Evolutionary conservation across 2,329 filamentous ascomycete species (phyloP).

Genomic region (Nemania serpens): DNA sequence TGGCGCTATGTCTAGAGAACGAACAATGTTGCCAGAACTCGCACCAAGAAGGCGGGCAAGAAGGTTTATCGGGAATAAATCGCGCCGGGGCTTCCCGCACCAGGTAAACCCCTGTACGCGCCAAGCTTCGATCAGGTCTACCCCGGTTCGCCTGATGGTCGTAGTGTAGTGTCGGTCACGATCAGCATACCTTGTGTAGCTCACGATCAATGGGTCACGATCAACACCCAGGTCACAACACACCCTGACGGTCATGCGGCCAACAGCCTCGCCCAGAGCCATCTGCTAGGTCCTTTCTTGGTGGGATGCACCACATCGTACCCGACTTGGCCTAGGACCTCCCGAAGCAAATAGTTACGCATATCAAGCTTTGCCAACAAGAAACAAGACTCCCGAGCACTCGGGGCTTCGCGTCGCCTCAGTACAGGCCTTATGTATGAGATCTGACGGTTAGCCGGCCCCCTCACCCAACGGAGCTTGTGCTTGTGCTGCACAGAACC

Average conservation of each 20-base stretch:
- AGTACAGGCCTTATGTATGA: not conserved
- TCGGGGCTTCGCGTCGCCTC: too few species aligned
- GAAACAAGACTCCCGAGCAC: not conserved
- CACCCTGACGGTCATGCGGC: not conserved
- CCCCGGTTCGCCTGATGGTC: too few species aligned
- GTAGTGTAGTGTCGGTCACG: too few species aligned
- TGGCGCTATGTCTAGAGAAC: too few species aligned
- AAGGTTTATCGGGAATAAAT: not conserved
- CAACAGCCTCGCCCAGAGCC: not conserved
- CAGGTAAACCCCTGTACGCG: not conserved
- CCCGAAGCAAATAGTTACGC: not conserved
- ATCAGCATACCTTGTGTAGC: too few species aligned
- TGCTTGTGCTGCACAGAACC: not conserved
- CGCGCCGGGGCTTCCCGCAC: not conserved
- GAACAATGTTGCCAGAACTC: not conserved
- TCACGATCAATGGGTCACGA: too few species aligned
- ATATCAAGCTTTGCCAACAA: not conserved
- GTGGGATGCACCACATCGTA: not conserved
- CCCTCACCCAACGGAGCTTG: slow-evolving; percentile 1
- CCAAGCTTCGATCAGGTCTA: not conserved
- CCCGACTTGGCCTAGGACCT: not conserved
- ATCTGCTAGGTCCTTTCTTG: not conserved
- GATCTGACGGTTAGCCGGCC: slow-evolving; percentile 8
- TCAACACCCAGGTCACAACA: too few species aligned
- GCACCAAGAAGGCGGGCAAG: not conserved